Evolutionary conservation across 192 early-diverging fungal species (phyloP), one percentile per base, ranked within the genome.

Genomic region (Linnemannia exigua): DNA sequence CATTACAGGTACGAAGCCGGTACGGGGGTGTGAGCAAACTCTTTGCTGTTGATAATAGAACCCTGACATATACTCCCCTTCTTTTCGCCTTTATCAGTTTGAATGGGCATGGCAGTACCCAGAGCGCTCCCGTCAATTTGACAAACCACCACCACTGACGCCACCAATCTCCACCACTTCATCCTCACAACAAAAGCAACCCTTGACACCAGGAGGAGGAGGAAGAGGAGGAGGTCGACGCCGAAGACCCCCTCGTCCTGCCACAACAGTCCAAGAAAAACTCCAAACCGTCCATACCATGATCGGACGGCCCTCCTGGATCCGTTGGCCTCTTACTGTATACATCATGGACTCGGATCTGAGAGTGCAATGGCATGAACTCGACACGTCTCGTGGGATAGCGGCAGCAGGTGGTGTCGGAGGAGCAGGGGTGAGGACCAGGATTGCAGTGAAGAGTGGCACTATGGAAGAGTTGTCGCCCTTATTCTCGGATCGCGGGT

Each of bases 21-120:
- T n/a, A n/a, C n/a, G n/a, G n/a, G n/a, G n/a, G n/a, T n/a, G n/a
- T n/a, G n/a, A n/a, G n/a, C n/a, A n/a, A n/a, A n/a, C n/a, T n/a
- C n/a, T n/a, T n/a, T n/a, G n/a, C n/a, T n/a, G n/a, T n/a, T n/a
- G n/a, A n/a, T n/a, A n/a, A n/a, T n/a, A n/a, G n/a, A n/a, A n/a
- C n/a, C 4, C 25, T 0, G 2, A 47, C 66, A 12, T 69, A 5
- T 37, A n/a, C n/a, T 38, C 47, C 9, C 31, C 33, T 6, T 46
- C 25, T 5, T 9, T 46, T 52, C 2, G 35, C 0, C 37, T 67
- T 51, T 37, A 5, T 31, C 70, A 84, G 75, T 86, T 86, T 37
- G 84, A 86, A 46, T 86, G 84, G 79, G 84, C 75, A 2, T 86
- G 84, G 79, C 84, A 86, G 41, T 31, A 86, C 35, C 84, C 84